Evolutionary conservation across 2,329 filamentous ascomycete species (phyloP), one percentile per base, ranked within the genome.

Genomic region (Trichoderma simmonsii): DNA sequence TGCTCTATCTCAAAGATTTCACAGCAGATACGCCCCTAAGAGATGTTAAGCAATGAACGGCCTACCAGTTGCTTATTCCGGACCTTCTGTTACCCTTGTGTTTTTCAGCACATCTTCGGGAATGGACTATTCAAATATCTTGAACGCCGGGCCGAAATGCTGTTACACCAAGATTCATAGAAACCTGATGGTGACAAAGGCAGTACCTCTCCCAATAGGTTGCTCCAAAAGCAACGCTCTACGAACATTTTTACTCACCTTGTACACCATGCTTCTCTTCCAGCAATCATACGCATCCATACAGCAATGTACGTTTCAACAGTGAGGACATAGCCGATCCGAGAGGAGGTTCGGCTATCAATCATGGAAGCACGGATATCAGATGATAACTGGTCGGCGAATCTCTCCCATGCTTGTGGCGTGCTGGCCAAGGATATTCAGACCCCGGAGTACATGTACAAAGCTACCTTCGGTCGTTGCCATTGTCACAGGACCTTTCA

Each of bases 361-460:
- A 43, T 18, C 15, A 30, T 28, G 12, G 12, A 59, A 43, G 48
- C 34, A n/a, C 26, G 28, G 34, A 30, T 30, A 32, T 68, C 36
- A 68, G 59, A 34, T 34, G 65, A 60, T 39, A n/a, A 48, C 26
- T 6, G 6, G 36, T 69, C 56, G 56, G 65, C 56, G 65, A 51
- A 69, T 26, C 36, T 32, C 34, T 32, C 7, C 48, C 54, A 34
- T 51, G 7, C 57, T 57, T 26, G 51, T 15, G 36, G 65, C 36
- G 56, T 60, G 12, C 18, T 8, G 18, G 24, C 15, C 26, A 59
- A 32, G 30, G 36, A 59, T 69, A 69, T 12, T 14, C 56, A 69
- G 56, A 69, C 65, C 65, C 65, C 56, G 56, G 65, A 69, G 65
- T 69, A 69, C 36, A 51, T 21, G 24, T 60, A 69, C 32, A 67